A percentile compares a stretch with the other conserved stretches of the same genome.
Evolutionary conservation across 2,329 filamentous ascomycete genomes (phyloP).

Genomic region (Trichoderma sp.): DNA sequence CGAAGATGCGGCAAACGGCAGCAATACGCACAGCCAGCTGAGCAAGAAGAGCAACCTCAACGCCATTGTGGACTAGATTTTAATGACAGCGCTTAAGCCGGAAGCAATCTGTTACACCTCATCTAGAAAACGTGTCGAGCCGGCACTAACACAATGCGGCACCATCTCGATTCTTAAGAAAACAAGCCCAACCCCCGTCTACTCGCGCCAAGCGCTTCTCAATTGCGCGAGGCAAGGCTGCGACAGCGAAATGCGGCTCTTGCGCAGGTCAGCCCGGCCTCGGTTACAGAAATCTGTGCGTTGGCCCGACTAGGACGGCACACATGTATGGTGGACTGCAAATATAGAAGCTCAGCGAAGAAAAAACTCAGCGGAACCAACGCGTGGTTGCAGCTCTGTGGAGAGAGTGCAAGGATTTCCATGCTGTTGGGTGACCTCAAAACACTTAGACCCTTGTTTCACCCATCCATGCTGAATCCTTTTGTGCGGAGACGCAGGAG

Average conservation of each 20-base stretch:
- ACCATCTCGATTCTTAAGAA: background rate
- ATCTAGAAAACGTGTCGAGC: background rate
- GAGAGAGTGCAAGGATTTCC: background rate
- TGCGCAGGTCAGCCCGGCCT: background rate
- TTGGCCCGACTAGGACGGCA: background rate
- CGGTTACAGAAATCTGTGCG: background rate
- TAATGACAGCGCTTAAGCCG: background rate
- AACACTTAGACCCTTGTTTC: background rate
- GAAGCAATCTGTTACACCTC: background rate
- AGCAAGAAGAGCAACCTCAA: background rate
- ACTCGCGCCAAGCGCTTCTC: background rate
- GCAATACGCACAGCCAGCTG: background rate
- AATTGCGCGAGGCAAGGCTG: slow-evolving; percentile 10
- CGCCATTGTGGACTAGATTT: background rate
- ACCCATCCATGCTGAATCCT: slow-evolving; percentile 3
- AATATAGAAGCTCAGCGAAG: background rate
- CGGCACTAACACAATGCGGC: background rate
- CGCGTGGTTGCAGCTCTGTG: background rate
- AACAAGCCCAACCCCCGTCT: background rate
- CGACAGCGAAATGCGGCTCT: slow-evolving; percentile 3
- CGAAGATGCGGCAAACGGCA: slow-evolving; percentile 4
- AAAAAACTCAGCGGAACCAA: background rate
- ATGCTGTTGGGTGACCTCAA: background rate
- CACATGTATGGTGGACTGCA: background rate
- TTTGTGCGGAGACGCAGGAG: background rate